Percentiles rank a stretch among this genome's conserved stretches.
phyloP scores from a whole-genome alignment of 768 basidiomycete genomes.

The Dentipellis sp. region DNA sequence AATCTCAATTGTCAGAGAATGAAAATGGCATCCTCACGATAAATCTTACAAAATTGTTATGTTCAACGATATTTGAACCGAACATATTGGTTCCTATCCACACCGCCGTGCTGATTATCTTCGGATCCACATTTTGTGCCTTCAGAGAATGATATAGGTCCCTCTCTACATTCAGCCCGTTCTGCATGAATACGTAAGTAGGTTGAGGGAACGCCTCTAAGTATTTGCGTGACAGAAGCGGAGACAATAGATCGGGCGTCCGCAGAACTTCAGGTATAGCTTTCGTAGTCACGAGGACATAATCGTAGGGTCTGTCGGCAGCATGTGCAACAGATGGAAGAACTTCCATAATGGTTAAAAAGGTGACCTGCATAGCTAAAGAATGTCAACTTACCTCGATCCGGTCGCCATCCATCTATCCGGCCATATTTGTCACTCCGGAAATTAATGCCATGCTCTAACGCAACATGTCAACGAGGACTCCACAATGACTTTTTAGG shows the following conservation, averaged over 20 bases:
- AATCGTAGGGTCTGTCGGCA: conserved; percentile 48
- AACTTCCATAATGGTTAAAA: conserved; percentile 29
- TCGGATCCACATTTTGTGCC: conserved; percentile 23
- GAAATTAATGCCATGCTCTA: background rate
- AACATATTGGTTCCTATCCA: conserved; percentile 45
- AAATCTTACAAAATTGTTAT: conserved; percentile 40
- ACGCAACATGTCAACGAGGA: background rate
- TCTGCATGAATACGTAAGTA: conserved; percentile 57
- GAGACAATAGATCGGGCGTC: conserved; percentile 46
- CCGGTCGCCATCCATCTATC: background rate
- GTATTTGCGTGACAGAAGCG: conserved; percentile 43
- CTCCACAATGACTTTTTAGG: background rate
- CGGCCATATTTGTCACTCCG: background rate
- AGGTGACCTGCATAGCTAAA: background rate
- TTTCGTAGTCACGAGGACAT: conserved; percentile 64
- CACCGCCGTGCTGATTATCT: conserved; percentile 44
- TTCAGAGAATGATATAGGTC: conserved; percentile 49
- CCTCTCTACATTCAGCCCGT: conserved; percentile 62
- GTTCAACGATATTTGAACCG: conserved; percentile 38
- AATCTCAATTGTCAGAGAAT: background rate
- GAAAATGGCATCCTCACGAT: too few species aligned
- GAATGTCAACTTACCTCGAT: background rate
- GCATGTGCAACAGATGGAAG: conserved; percentile 51
- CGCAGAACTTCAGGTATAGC: conserved; percentile 56
- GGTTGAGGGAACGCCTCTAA: conserved; percentile 38